phyloP scores from a whole-genome alignment of 176 grass and related monocot genomes.

The Areca catechu region DNA sequence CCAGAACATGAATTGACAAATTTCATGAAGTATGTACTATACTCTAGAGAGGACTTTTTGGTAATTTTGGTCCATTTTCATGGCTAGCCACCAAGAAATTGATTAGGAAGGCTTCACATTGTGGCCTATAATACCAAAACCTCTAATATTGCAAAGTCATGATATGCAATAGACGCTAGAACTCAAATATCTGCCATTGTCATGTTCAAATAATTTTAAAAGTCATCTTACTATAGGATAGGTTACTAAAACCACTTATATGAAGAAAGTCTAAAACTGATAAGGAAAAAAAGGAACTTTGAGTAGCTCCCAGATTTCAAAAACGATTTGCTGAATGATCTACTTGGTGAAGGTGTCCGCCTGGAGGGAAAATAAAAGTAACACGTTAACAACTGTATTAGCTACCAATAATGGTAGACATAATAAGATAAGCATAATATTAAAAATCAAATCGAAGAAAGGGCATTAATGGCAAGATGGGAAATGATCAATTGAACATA shows the following conservation, averaged over 20 bases:
- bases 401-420: neutral
- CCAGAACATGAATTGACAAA: no score
- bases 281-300: conserved; percentile 7
- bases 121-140: neutral
- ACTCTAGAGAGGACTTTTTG: no score
- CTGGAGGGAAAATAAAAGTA: conserved; percentile 23
- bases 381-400: no score
- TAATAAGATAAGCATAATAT: neutral
- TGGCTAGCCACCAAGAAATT: neutral
- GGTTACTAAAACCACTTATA: no score
- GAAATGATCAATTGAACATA: conserved; percentile 6
- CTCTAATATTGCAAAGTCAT: neutral
- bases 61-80: no score
- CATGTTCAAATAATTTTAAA: no score
- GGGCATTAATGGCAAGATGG: neutral
- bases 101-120: neutral
- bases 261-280: no score
- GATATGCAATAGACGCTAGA: neutral
- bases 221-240: no score
- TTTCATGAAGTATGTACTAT: no score
- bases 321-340: conserved; percentile 23
- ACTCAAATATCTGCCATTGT: neutral
- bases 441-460: neutral
- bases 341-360: conserved; percentile 19
- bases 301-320: conserved; percentile 21